Conservation (phyloP, 176 grass and related monocot genomes). For the Oryza rufipogon region DNA sequence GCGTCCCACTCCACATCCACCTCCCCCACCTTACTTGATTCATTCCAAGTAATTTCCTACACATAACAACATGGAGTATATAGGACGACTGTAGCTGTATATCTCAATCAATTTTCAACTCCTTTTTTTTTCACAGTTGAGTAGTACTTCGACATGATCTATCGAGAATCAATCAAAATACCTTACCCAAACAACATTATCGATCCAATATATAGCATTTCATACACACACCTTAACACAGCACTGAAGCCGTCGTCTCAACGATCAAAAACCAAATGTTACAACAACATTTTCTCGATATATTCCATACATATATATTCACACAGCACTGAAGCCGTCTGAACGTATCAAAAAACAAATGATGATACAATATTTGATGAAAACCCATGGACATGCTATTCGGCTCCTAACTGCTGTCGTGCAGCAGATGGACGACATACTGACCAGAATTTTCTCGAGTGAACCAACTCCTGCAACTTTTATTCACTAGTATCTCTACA, state of each 20-base stretch:
- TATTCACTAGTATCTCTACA: conserved; percentile 26
- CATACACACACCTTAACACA: background rate
- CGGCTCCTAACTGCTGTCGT: background rate
- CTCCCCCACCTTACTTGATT: background rate
- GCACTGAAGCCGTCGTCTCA: background rate
- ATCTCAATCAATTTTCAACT: too few species aligned
- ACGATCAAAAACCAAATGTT: background rate
- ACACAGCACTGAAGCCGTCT: background rate
- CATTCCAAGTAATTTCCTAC: too few species aligned
- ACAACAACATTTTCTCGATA: background rate
- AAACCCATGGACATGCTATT: background rate
- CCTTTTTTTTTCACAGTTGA: too few species aligned
- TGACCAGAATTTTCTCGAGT: background rate
- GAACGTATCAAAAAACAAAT: background rate
- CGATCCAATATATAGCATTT: background rate
- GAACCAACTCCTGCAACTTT: conserved; percentile 9
- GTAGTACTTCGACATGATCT: too few species aligned
- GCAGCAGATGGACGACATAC: background rate
- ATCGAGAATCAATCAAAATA: too few species aligned
- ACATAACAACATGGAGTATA: too few species aligned
- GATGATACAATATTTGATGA: background rate
- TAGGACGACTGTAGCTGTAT: too few species aligned
- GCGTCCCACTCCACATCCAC: conserved; percentile 48
- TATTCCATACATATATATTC: background rate
- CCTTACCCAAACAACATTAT: background rate